Percentiles rank a stretch among this genome's conserved stretches.
phyloP scores from a whole-genome alignment of 768 basidiomycete genomes.

The Thelephora aurantiotincta region DNA sequence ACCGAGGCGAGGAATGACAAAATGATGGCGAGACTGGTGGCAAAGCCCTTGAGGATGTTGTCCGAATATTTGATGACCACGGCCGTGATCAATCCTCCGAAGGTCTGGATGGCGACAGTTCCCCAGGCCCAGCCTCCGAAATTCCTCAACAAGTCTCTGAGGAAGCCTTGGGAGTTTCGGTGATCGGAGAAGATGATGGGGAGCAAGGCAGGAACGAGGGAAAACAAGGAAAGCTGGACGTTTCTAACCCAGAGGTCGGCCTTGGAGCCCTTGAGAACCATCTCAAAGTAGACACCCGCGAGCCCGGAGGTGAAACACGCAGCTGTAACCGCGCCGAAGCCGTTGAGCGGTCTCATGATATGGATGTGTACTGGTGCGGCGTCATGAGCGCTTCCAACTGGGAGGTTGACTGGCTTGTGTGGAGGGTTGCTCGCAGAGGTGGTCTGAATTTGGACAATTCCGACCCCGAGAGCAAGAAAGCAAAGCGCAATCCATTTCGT shows the following conservation, averaged over 20 bases:
- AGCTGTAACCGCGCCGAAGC: constrained; percentile 69
- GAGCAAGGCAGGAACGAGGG: constrained; percentile 75
- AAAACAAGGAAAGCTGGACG: constrained; percentile 80
- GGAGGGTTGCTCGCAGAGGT: constrained; percentile 19
- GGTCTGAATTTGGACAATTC: constrained; percentile 88
- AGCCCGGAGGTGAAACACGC: constrained; percentile 87
- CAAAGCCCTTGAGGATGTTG: constrained; percentile 95
- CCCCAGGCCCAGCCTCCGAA: constrained; percentile 96
- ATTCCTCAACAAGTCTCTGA: constrained; percentile 59
- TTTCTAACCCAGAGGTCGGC: constrained; percentile 87
- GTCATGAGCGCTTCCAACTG: constrained; percentile 58
- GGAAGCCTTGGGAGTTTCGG: constrained; percentile 29
- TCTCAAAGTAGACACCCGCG: constrained; percentile 89
- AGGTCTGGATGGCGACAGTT: constrained; percentile 78
- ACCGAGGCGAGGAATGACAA: constrained; percentile 92
- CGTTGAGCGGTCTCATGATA: constrained; percentile 70
- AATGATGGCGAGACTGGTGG: constrained; percentile 87
- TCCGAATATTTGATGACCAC: constrained; percentile 95
- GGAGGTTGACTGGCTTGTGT: constrained; percentile 18
- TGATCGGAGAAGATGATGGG: constrained; percentile 35
- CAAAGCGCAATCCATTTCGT: constrained; percentile 82
- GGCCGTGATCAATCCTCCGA: constrained; percentile 89
- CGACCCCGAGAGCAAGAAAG: constrained; percentile 84
- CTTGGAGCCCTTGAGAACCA: constrained; percentile 75
- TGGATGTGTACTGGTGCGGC: constrained; percentile 44